A percentile compares a stretch with the other conserved stretches of the same genome.
Conservation (phyloP, 371 early-diverging fungal genomes). For the Mortierella sp. region DNA sequence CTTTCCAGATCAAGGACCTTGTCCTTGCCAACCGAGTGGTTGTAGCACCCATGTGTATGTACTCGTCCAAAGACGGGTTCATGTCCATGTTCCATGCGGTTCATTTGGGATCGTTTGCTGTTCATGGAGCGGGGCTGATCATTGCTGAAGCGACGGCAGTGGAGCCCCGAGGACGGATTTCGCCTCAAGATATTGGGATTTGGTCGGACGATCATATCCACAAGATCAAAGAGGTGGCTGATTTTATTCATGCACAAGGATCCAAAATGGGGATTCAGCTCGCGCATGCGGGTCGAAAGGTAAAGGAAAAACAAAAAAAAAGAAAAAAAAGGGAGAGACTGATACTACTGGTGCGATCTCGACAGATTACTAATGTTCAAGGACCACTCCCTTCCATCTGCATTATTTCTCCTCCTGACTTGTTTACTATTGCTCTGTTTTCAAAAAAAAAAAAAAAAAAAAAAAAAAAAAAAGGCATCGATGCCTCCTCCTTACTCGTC, state of each 20-base stretch:
- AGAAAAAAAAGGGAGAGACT: too few species aligned
- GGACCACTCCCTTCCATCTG: too few species aligned
- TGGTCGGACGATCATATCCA: conserved; percentile 86
- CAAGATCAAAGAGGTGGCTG: conserved; percentile 66
- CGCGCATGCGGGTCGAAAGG: conserved; percentile 88
- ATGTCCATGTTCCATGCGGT: conserved; percentile 70
- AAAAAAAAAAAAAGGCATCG: too few species aligned
- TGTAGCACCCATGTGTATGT: conserved; percentile 84
- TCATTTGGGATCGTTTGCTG: conserved; percentile 77
- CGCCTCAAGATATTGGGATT: conserved; percentile 80
- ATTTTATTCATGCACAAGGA: conserved; percentile 71
- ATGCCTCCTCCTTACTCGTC: conserved; percentile 57
- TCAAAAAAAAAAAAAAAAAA: too few species aligned
- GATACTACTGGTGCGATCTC: too few species aligned
- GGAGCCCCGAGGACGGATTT: conserved; percentile 78
- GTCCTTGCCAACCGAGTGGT: conserved; percentile 78
- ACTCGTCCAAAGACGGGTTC: conserved; percentile 60
- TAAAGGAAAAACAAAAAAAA: not conserved
- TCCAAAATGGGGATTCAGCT: conserved; percentile 77
- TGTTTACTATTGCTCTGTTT: not conserved
- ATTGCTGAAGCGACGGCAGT: conserved; percentile 87
- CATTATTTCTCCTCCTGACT: not conserved
- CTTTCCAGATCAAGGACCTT: conserved; percentile 66
- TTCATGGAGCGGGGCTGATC: conserved; percentile 78
- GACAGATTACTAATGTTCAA: too few species aligned